Evolutionary conservation across 164 flowering plant species (phyloP).

Genomic region (Vitis labrusca): DNA sequence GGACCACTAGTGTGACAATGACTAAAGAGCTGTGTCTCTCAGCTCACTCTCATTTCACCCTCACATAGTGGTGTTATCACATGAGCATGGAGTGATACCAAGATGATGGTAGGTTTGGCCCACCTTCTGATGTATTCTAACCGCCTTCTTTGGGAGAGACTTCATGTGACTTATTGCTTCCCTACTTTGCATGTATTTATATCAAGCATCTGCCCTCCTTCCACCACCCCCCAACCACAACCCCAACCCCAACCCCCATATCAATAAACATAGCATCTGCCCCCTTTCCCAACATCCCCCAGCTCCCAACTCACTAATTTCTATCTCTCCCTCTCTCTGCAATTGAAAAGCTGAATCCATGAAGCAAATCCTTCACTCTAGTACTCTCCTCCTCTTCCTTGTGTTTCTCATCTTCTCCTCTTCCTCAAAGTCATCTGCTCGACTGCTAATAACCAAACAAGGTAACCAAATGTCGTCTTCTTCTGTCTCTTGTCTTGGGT

Average conservation of each 20-base stretch:
- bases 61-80: conserved; percentile 14
- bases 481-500: neutral
- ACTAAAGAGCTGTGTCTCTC: conserved; percentile 8
- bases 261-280: conserved; percentile 7
- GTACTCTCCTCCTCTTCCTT: conserved; percentile 14
- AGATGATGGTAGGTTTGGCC: conserved; percentile 13
- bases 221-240: conserved; percentile 4
- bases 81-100: conserved; percentile 8
- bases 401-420: conserved; percentile 16
- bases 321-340: conserved; percentile 10
- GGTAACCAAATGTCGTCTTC: conserved; percentile 12
- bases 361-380: conserved; percentile 28
- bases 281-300: conserved; percentile 5
- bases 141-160: conserved; percentile 14
- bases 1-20: conserved; percentile 27
- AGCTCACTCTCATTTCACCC: neutral
- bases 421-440: conserved; percentile 14
- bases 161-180: conserved; percentile 23
- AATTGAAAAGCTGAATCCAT: conserved; percentile 16
- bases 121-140: conserved; percentile 16
- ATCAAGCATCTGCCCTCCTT: conserved; percentile 14
- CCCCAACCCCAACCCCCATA: conserved; percentile 5
- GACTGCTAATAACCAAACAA: conserved; percentile 14
- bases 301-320: conserved; percentile 14
- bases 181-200: conserved; percentile 34